Evolutionary conservation across 169 alveolate species (phyloP).

Genomic region (Plasmodium falciparum): DNA sequence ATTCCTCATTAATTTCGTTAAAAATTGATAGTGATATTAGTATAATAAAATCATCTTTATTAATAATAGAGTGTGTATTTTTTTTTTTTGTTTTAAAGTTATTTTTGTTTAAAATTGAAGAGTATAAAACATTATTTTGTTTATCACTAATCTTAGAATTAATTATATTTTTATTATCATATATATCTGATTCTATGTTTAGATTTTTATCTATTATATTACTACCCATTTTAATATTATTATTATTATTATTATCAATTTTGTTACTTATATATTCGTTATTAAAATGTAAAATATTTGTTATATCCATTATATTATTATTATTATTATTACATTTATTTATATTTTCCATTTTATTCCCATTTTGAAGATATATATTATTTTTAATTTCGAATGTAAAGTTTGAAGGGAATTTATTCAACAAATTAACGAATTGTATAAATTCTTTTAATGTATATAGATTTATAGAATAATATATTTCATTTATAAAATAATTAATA

Average conservation of each 20-base stretch:
- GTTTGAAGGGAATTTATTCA: slow-evolving; percentile 33
- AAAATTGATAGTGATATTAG: slow-evolving; percentile 47
- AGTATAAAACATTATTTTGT: neutral
- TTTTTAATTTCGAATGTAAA: slow-evolving; percentile 35
- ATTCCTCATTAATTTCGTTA: slow-evolving; percentile 59
- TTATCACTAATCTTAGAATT: neutral
- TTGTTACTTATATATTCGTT: neutral
- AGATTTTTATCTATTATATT: slow-evolving; percentile 1
- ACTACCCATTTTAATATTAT: neutral
- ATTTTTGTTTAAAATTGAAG: neutral
- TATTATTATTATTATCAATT: neutral
- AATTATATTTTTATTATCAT: neutral
- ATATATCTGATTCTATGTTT: too few relatives aligned
- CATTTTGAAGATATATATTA: neutral
- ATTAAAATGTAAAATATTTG: slow-evolving; percentile 13
- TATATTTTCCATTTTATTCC: neutral
- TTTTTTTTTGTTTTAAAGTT: slow-evolving; percentile 35
- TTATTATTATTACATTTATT: neutral
- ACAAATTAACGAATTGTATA: slow-evolving; percentile 13
- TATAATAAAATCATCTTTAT: slow-evolving; percentile 24
- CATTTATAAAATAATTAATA: slow-evolving; percentile 59
- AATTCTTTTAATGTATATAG: slow-evolving; percentile 57
- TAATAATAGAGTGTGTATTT: slow-evolving; percentile 30
- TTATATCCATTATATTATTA: neutral
- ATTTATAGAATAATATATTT: slow-evolving; percentile 43